Base-by-base conservation (phyloP, 2,329 filamentous ascomycete genomes). In the Lecanicillium sp. region DNA sequence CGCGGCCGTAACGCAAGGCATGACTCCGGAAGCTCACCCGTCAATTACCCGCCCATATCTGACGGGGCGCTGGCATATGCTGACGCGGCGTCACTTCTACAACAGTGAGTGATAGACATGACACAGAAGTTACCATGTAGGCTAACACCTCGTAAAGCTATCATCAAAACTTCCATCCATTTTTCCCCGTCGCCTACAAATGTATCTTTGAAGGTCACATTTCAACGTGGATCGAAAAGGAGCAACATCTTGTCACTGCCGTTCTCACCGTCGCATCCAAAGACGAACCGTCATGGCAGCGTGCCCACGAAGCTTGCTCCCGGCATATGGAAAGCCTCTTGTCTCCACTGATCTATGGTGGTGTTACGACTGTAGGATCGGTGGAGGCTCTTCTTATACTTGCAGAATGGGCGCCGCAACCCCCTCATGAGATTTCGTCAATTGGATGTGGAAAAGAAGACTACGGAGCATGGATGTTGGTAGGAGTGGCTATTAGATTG, bases 391-490 rank as follows among this genome's bases (percentile, higher is more conserved):
- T 86, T 2, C 62, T 85, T 0, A 63, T 86, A 3, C 70, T 86
- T 2, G 81, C 82, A 0, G 81, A 86, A 51, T 86, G 82, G 82
- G 80, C 79, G 6, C 79, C 80, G 0, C 80, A 83, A 44, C 75
- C 77, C 0, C 70, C 78, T 2, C 65, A 78, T 5, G 70, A 71
- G 25, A 73, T 75, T 20, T 76, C 76, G 22, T 68, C 73, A 18
- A 77, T 85, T 15, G 82, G 81, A 0, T 71, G 80, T 40, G 82
- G 82, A 8, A 81, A 85, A 54, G 82, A 85, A 52, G 81, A 86
- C 48, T 72, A 82, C 32, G 80, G 82, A 20, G 80, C 80, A 0
- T 86, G 82, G 82, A 85, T 85, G 80, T 78, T 85, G 48, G 79
- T 85, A 5, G 82, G 82, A 2, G 70, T 81, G 15, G 82, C 82